phyloP scores from a whole-genome alignment of 208 protist species.

The Herpetomonas samuelpessoai region DNA sequence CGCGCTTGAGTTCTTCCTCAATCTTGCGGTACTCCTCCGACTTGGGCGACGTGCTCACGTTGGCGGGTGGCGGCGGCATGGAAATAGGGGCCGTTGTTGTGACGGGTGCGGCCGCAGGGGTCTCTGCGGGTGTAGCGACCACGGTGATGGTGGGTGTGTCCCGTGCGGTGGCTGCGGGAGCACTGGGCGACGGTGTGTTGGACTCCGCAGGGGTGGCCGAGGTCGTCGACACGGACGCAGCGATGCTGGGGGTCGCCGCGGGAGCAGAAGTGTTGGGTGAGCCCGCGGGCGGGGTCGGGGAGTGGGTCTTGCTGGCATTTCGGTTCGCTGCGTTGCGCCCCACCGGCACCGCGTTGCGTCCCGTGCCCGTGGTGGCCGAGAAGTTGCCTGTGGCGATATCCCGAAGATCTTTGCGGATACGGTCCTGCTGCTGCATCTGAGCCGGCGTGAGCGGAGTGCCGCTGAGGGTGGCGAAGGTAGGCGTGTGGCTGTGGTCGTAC shows the following conservation, averaged over 20 bases:
- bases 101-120: neutral
- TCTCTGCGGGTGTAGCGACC: too few relatives aligned
- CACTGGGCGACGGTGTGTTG: neutral
- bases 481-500: conserved; percentile 25
- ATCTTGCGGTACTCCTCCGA: conserved; percentile 22
- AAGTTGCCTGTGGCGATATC: conserved; percentile 11
- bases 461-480: conserved; percentile 1
- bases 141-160: neutral
- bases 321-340: neutral
- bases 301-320: neutral
- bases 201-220: neutral
- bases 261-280: too few relatives aligned
- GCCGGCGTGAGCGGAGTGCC: neutral
- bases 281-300: neutral
- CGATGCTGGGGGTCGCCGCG: neutral
- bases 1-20: conserved; percentile 19
- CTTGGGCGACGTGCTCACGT: neutral
- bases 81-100: too few relatives aligned
- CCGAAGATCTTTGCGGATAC: conserved; percentile 11
- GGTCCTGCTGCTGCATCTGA: conserved; percentile 2
- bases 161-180: neutral
- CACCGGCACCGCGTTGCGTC: neutral
- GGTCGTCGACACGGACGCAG: too few relatives aligned
- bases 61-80: neutral
- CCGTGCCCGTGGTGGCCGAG: neutral